Conservation (phyloP, 73 alveolate species). For the Paramecium primaurelia region DNA sequence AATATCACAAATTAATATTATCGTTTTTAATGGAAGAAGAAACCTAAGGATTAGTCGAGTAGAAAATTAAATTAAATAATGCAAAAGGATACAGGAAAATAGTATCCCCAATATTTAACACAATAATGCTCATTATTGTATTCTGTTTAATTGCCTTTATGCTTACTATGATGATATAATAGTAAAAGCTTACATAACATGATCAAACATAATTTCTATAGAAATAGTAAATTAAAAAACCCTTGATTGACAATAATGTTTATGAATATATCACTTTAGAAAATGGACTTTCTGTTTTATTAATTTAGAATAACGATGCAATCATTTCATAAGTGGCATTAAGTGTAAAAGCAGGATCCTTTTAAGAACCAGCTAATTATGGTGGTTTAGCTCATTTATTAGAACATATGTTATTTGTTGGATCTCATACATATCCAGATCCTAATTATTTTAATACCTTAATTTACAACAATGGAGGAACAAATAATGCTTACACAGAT, state of each 20-base stretch:
- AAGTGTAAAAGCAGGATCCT: conserved; percentile 71
- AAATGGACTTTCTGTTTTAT: conserved; percentile 60
- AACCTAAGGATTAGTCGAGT: background rate
- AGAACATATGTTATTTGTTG: conserved; percentile 69
- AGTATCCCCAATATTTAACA: background rate
- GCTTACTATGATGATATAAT: background rate
- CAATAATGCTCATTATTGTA: background rate
- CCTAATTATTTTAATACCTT: background rate
- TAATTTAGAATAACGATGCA: conserved; percentile 67
- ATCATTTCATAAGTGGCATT: conserved; percentile 71
- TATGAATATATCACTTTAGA: conserved; percentile 9
- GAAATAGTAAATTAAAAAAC: background rate
- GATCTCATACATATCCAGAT: conserved; percentile 53
- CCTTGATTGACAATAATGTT: background rate
- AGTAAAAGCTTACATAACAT: background rate
- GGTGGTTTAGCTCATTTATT: conserved; percentile 76
- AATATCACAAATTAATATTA: conserved; percentile 1
- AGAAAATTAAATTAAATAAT: background rate
- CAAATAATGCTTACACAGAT: conserved; percentile 54
- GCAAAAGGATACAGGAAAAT: background rate
- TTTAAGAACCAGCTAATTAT: conserved; percentile 64
- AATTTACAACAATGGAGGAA: conserved; percentile 35
- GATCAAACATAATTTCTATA: background rate
- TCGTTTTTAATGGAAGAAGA: conserved; percentile 42
- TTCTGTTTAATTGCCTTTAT: background rate